Evolutionary conservation across 176 grass and related monocot genomes (phyloP).

Genomic region (Raddia distichophylla): DNA sequence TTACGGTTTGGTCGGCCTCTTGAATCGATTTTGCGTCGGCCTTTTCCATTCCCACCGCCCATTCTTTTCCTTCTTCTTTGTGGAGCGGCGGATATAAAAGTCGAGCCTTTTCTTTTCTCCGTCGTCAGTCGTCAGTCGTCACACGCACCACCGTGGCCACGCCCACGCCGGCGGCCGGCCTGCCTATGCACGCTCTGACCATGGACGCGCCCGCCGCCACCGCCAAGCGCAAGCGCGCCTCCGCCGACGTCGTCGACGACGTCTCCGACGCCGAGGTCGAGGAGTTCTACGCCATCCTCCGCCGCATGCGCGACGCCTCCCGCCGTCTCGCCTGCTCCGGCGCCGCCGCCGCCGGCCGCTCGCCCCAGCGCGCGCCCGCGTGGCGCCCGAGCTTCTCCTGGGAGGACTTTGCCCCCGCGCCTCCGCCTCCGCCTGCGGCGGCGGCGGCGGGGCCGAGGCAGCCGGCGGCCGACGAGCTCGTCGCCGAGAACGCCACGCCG

Average conservation of each 20-base stretch:
- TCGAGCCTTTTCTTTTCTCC: background rate
- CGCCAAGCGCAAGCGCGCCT: conserved; percentile 42
- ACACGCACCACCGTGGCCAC: no score
- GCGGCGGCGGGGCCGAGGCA: no score
- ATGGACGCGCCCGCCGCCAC: conserved; percentile 27
- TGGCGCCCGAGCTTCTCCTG: conserved; percentile 74
- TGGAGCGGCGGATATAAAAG: conserved; percentile 11
- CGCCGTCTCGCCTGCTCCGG: conserved; percentile 19
- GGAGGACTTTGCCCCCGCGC: conserved; percentile 63
- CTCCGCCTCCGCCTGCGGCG: no score
- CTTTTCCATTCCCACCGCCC: background rate
- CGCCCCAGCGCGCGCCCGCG: conserved; percentile 18
- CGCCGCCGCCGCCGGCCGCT: background rate
- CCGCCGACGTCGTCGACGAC: conserved; percentile 23
- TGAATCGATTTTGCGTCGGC: no score
- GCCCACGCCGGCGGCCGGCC: background rate
- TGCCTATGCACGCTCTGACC: background rate
- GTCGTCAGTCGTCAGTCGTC: no score
- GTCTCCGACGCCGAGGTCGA: conserved; percentile 78
- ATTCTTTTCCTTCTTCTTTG: no score
- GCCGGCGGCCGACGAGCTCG: conserved; percentile 28
- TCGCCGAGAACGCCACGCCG: conserved; percentile 25
- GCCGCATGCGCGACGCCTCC: conserved; percentile 58
- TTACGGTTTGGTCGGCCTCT: no score
- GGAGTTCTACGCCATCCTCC: conserved; percentile 91